Evolutionary conservation across 2,329 filamentous ascomycete genomes (phyloP), one percentile per base, ranked within the genome.

Genomic region (Trichothecium roseum): DNA sequence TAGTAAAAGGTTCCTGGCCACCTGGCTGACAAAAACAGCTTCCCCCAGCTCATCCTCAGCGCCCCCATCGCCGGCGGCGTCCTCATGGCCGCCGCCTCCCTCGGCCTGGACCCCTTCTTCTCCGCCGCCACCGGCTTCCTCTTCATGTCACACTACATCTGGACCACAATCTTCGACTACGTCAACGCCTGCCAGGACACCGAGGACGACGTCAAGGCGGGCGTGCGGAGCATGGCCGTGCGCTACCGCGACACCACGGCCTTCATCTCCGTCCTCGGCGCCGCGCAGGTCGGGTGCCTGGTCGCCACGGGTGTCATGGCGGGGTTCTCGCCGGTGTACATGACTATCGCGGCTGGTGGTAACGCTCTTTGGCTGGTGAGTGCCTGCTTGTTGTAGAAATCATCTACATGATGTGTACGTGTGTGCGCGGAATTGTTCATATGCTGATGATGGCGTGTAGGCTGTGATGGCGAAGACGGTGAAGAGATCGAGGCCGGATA

Each of bases 151-250:
- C 20, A 35, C 14, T 27, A 28, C n/a, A 27, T 35, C 33, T 35
- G 33, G 33, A 35, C 33, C 12, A 28, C 24, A 13, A 35, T 28
- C 22, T 35, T 28, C 22, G 33, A 35, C 33, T 28, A 27, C 16
- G 33, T 35, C 14, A 28, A 35, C 16, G 33, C 33, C 13, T 28
- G 24, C 33, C 33, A 35, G 22, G 33, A 35, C 33, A 28, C 24
- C 8, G 26, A 22, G 5, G 33, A 35, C 15, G 33, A 35, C 15
- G 18, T 28, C 22, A 27, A 28, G 22, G 33, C 33, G 4, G 33
- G 33, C 13, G 33, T 35, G 12, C 10, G 24, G 6, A 28, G 33
- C 22, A 35, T 35, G 33, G 33, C 33, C 15, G 22, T 35, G 6
- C 33, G 33, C 14, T 35, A 28, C 24, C 33, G 18, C 20, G 18